Evolutionary conservation across 2,329 filamentous ascomycete genomes (phyloP), one percentile per base, ranked within the genome.

Genomic region (Botrytis deweyae): DNA sequence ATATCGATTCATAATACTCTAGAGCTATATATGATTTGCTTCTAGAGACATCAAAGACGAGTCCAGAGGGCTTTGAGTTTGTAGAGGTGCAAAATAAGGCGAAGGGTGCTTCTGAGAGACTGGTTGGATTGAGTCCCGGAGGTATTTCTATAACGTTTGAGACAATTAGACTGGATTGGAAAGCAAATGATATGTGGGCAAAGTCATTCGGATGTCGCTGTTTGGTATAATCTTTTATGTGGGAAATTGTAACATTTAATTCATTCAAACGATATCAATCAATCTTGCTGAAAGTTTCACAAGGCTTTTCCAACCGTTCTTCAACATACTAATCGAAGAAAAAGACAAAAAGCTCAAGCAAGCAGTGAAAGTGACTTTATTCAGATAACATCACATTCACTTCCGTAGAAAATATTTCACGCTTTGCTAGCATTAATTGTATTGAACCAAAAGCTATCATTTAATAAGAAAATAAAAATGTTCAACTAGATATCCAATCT

Each of bases 11-110:
- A 1, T 25, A 36, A n/a, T 73, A 73, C 22, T 38, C 72, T 9
- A 46, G 42, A 40, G 72, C 72, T 0, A 62, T 73, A 5, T 73
- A 69, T 29, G 72, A 73, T 63, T 58, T 73, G 65, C 49, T 73
- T 10, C 72, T 40, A 44, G 72, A 73, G 52, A 44, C 12, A 20
- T 40, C 64, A 46, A 73, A 52, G 55, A 61, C 52, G 9, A 61
- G 61, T 42, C 14, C 42, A 38, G 70, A 72, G 33, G 61, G 70
- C 7, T 73, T 73, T 29, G 72, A 69, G n/a, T 73, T 73, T 73
- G 65, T 70, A 22, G 72, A 73, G n/a, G 72, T 73, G 55, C 65
- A 73, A 55, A 73, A 69, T 46, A 69, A 62, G 52, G 72, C 72
- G 3, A 73, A 73, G 64, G 65, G 72, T 52, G 40, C 64, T 12